phyloP scores from a whole-genome alignment of 2,329 filamentous ascomycete species.

The Biscogniauxia sp. region DNA sequence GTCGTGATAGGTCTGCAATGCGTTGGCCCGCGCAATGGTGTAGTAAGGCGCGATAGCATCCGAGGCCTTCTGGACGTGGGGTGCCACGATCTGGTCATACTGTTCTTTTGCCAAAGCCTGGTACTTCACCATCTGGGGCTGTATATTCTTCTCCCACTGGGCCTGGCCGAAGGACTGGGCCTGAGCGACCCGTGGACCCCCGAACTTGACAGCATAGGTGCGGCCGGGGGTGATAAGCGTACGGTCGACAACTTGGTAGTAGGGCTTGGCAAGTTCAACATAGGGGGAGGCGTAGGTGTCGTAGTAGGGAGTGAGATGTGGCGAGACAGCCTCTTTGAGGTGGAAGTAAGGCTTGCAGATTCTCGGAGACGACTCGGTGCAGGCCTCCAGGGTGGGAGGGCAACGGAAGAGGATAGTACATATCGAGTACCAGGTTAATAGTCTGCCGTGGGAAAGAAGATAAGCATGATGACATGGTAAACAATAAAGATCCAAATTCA shows the following conservation, averaged over 20 bases:
- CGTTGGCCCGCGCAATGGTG: constrained; percentile 59
- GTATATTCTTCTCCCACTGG: constrained; percentile 77
- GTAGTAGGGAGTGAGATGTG: constrained; percentile 84
- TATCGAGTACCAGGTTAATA: constrained; percentile 84
- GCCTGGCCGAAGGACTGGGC: constrained; percentile 63
- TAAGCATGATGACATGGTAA: constrained; percentile 5
- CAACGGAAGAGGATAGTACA: constrained; percentile 80
- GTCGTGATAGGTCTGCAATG: constrained; percentile 67
- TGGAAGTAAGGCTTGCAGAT: constrained; percentile 83
- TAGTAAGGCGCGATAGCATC: constrained; percentile 69
- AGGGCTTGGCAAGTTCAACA: constrained; percentile 72
- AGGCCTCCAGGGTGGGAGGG: constrained; percentile 64
- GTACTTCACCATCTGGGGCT: constrained; percentile 69
- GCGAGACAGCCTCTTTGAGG: constrained; percentile 60
- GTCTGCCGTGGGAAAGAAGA: constrained; percentile 42
- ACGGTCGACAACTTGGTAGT: constrained; percentile 63
- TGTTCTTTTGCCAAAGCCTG: constrained; percentile 59
- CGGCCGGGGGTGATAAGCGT: constrained; percentile 67
- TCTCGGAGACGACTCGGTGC: constrained; percentile 67
- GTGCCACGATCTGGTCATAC: constrained; percentile 71
- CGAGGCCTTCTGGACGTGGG: constrained; percentile 65
- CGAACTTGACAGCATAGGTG: constrained; percentile 68
- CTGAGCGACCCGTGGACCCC: constrained; percentile 68
- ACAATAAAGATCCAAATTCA: not conserved
- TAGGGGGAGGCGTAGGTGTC: constrained; percentile 80